A percentile compares a stretch with the other conserved stretches of the same genome.
Evolutionary conservation across 192 early-diverging fungal genomes (phyloP).

Genomic region (Linnemannia hyalina): DNA sequence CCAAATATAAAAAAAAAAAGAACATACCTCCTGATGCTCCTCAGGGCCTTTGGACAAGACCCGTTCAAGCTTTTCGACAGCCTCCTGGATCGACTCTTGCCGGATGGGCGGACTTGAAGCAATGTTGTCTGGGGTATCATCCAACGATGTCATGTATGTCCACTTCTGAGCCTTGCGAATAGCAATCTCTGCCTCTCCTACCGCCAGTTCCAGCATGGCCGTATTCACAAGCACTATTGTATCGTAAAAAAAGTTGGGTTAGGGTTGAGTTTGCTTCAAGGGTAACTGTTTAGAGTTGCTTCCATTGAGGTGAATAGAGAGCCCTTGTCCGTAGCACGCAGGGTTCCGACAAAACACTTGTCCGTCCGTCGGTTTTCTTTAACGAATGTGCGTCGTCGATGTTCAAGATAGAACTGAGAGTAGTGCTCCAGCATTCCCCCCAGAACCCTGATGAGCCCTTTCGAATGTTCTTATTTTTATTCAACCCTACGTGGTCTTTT

Average conservation of each 20-base stretch:
- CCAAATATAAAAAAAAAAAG: background rate
- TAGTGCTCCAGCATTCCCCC: background rate
- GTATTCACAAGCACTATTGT: slow-evolving; percentile 43
- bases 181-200: slow-evolving; percentile 34
- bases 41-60: slow-evolving; percentile 38
- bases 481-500: background rate
- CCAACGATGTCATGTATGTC: slow-evolving; percentile 22
- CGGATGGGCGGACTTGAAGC: slow-evolving; percentile 29
- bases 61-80: slow-evolving; percentile 33
- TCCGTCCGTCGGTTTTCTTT: background rate
- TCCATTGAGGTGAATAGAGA: background rate
- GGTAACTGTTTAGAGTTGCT: background rate
- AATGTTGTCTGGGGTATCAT: slow-evolving; percentile 49
- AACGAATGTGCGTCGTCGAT: background rate
- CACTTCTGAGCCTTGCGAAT: slow-evolving; percentile 22
- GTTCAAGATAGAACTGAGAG: background rate
- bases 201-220: slow-evolving; percentile 44
- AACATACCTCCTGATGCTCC: slow-evolving; percentile 53
- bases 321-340: background rate
- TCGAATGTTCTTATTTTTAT: background rate
- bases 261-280: background rate
- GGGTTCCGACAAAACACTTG: background rate
- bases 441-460: background rate
- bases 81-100: slow-evolving; percentile 34
- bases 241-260: background rate